Conservation (phyloP, 345 rosid species). For the Bruguiera gymnorhiza region DNA sequence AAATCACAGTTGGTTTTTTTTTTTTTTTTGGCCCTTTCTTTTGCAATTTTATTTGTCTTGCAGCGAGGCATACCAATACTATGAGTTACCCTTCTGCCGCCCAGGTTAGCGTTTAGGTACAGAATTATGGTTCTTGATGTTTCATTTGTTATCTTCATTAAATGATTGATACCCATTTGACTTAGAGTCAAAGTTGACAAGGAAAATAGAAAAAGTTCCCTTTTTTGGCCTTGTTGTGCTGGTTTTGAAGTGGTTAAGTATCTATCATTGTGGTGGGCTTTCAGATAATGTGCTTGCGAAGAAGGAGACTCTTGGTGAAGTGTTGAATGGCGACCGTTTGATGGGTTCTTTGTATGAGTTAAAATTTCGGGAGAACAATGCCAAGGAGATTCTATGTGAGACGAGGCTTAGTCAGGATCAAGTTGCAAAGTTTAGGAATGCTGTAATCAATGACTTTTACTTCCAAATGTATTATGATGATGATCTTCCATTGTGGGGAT, state of each 20-base stretch:
- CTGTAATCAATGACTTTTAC: conserved; percentile 62
- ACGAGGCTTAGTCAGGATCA: conserved; percentile 49
- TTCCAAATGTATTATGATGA: conserved; percentile 87
- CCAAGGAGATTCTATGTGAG: conserved; percentile 37
- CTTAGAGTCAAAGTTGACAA: neutral
- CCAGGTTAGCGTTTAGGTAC: conserved; percentile 63
- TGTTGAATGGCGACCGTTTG: conserved; percentile 73
- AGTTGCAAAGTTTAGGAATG: conserved; percentile 48
- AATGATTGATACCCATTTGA: neutral
- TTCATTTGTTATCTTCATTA: neutral
- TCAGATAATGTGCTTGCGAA: conserved; percentile 54
- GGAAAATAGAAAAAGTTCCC: too few species aligned
- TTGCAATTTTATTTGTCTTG: conserved; percentile 17
- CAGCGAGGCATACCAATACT: conserved; percentile 83
- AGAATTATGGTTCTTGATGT: neutral
- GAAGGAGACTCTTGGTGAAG: conserved; percentile 73
- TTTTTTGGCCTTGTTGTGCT: neutral
- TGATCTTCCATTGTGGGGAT: conserved; percentile 92
- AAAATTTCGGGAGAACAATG: conserved; percentile 52
- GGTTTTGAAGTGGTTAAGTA: conserved; percentile 13
- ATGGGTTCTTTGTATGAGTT: conserved; percentile 47
- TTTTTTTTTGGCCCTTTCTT: too few species aligned
- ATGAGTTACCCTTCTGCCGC: conserved; percentile 71
- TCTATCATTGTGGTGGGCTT: conserved; percentile 8
- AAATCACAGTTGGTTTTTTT: too few species aligned